Percentiles rank a stretch among this genome's conserved stretches.
Evolutionary conservation across 1,139 yeast species (phyloP).

Genomic region (Taphrina confusa): DNA sequence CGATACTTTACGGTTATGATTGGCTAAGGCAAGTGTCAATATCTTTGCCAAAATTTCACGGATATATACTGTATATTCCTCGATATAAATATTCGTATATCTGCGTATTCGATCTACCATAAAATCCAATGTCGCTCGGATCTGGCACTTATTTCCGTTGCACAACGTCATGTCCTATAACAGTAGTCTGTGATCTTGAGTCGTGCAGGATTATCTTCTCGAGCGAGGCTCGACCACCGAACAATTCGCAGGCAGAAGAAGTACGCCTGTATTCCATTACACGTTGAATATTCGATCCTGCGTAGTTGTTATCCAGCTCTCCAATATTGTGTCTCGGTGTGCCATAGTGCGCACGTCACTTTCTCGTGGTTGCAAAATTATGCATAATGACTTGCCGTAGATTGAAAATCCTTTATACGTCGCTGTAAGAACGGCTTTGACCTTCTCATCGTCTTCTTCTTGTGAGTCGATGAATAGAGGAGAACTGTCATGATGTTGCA

Average conservation of each 20-base stretch:
- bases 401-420: constrained; percentile 23
- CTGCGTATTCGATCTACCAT: no score
- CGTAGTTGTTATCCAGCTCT: constrained; percentile 11
- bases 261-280: neutral
- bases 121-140: no score
- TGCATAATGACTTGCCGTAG: constrained; percentile 14
- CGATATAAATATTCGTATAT: no score
- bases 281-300: neutral
- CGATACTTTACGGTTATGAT: no score
- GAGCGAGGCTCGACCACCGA: neutral
- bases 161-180: no score
- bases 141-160: no score
- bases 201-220: neutral
- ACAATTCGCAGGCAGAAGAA: neutral
- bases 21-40: no score
- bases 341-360: neutral
- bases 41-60: no score
- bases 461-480: constrained; percentile 27
- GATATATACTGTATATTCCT: no score
- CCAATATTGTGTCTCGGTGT: neutral
- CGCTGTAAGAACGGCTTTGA: constrained; percentile 17
- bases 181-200: neutral
- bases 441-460: constrained; percentile 5
- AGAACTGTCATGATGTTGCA: constrained; percentile 7
- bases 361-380: neutral